Percentiles rank a stretch among this genome's conserved stretches.
These are phyloP conservation scores for Adansonia madagascariensis DNA, from an alignment of 441 rosid genomes.

Conservation along the genomic window DNA sequence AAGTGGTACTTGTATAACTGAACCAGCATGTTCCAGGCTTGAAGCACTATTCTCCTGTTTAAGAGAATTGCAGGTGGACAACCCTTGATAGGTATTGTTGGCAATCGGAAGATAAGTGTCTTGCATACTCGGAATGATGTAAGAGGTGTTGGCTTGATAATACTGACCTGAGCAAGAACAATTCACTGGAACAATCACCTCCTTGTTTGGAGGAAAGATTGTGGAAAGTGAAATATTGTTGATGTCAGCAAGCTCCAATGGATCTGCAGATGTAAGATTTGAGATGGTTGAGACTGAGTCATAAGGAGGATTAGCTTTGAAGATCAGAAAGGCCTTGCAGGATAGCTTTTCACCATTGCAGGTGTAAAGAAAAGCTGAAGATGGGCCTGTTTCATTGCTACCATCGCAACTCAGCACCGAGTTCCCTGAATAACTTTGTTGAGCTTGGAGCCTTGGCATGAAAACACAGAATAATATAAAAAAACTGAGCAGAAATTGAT, in stretches of 20 bases:
- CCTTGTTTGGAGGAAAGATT: constrained; percentile 45
- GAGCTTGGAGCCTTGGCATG: constrained; percentile 18
- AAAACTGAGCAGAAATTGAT: background rate
- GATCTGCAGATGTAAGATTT: constrained; percentile 50
- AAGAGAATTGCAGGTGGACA: constrained; percentile 72
- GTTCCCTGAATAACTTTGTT: constrained; percentile 24
- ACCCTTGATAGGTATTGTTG: constrained; percentile 62
- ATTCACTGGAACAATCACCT: constrained; percentile 65
- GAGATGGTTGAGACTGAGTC: constrained; percentile 61
- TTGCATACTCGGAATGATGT: constrained; percentile 33
- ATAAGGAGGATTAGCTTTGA: constrained; percentile 63
- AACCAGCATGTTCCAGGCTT: constrained; percentile 32
- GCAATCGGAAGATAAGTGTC: constrained; percentile 45
- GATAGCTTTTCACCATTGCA: constrained; percentile 65
- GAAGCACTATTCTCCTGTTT: constrained; percentile 27
- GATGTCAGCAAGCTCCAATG: constrained; percentile 49
- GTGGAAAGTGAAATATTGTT: constrained; percentile 49
- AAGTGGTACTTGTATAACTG: constrained; percentile 43
- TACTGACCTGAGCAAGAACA: constrained; percentile 71
- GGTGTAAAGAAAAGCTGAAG: constrained; percentile 53
- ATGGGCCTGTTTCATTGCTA: constrained; percentile 5
- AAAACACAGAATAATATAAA: background rate
- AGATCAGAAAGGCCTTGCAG: constrained; percentile 63
- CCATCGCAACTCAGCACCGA: background rate
- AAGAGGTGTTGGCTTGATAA: constrained; percentile 61